Base-by-base conservation (phyloP, 1,284 basidiomycete species). In the Boletellus sp. region DNA sequence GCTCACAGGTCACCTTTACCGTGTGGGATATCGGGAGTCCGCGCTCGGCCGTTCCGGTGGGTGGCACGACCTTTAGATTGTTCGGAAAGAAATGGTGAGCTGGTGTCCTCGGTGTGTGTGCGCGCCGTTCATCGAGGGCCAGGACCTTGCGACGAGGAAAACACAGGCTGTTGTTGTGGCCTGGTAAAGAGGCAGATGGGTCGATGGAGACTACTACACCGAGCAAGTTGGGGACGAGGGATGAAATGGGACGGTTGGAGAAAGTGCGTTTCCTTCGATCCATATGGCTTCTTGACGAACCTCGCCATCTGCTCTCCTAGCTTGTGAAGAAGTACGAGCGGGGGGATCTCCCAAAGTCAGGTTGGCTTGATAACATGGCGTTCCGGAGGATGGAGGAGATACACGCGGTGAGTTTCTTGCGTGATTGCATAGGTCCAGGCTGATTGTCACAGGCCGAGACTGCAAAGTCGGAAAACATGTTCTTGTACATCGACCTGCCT, bases 311-410 rank as follows among this genome's bases (percentile, higher is more conserved):
- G 9, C 19, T 17, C 33, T n/a, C 36, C 48, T 53, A 94, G 87
- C 78, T 97, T 10, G 87, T 98, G 48, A 98, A 98, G 74, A 94
- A 94, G 62, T 94, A 95, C 58, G 93, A 98, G 61, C 78, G 93
- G 4, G 93, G 93, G 0, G 94, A 97, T 64, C 73, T 99, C n/a
- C 82, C 87, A 1, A 91, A 93, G 62, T 85, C 91, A 1, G 94
- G 97, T 53, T 99, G 96, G 95, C 73, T 99, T 4, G 95, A 99
- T 65, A 88, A 91, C 53, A 73, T 96, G 63, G 85, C 90, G 2
- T 98, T 96, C 67, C 74, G 94, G 26, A 89, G 89, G 69, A 95
- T 98, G 73, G 94, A 94, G 54, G 87, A 92, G 59, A 84, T 93
- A 21, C 93, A 96, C 66, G 80, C 89, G 2, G 92, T 91, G 64